Evolutionary conservation across 176 grass and related monocot species (phyloP).

Genomic region (Aechmea fasciata): DNA sequence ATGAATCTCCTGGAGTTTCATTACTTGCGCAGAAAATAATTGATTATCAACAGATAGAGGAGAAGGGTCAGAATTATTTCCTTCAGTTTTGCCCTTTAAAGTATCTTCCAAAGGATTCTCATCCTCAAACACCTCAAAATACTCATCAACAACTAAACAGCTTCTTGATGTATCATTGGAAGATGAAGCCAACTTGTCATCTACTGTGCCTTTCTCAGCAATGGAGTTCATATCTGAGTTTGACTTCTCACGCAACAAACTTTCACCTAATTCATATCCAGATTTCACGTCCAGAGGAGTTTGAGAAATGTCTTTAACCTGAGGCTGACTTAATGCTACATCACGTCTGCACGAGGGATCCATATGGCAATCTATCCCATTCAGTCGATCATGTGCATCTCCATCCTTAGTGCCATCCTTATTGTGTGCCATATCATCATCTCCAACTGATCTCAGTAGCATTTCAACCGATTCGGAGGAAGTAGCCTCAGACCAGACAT

Average conservation of each 20-base stretch:
- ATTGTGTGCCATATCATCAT: conserved; percentile 46
- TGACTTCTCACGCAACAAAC: conserved; percentile 18
- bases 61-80: conserved; percentile 8
- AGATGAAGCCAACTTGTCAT: conserved; percentile 28
- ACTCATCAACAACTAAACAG: conserved; percentile 33
- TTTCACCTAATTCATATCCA: conserved; percentile 20
- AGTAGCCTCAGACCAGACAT: conserved; percentile 89
- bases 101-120: conserved; percentile 32
- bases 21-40: conserved; percentile 32
- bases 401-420: conserved; percentile 21
- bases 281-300: conserved; percentile 24
- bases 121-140: conserved; percentile 35
- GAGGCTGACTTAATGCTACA: conserved; percentile 16
- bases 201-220: conserved; percentile 24
- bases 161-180: conserved; percentile 26
- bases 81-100: conserved; percentile 8
- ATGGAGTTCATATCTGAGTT: conserved; percentile 17
- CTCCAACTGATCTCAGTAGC: conserved; percentile 78
- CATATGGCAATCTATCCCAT: conserved; percentile 26
- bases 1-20: conserved; percentile 29
- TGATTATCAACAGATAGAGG: conserved; percentile 2
- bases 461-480: conserved; percentile 82
- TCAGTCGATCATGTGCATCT: conserved; percentile 33
- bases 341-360: conserved; percentile 29
- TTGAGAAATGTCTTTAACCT: conserved; percentile 20